A percentile compares a stretch with the other conserved stretches of the same genome.
Conservation (phyloP, 139 green algal species). For the Picochlorum sp. region DNA sequence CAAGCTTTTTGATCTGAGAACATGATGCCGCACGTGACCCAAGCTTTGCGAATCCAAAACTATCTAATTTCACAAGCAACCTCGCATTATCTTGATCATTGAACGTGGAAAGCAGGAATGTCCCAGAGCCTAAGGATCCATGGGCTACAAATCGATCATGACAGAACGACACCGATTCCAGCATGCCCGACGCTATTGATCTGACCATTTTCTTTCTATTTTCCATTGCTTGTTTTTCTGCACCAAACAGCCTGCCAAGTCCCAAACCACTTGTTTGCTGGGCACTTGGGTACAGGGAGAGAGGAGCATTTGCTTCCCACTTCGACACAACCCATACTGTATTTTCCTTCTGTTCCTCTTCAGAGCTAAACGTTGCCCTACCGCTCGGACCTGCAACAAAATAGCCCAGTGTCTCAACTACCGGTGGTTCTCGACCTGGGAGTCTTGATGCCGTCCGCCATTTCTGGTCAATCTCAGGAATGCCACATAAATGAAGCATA, state of each 20-base stretch:
- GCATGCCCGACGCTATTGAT: constrained; percentile 17
- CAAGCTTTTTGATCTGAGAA: too few species aligned
- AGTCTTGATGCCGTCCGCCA: constrained; percentile 26
- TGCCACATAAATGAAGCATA: constrained; percentile 38
- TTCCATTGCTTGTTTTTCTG: neutral
- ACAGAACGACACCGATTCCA: constrained; percentile 45
- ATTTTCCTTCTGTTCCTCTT: constrained; percentile 11
- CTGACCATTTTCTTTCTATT: constrained; percentile 29
- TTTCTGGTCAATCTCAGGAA: constrained; percentile 34
- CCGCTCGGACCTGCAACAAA: constrained; percentile 41
- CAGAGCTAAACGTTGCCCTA: constrained; percentile 1
- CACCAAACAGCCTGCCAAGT: constrained; percentile 22
- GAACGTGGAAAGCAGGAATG: constrained; percentile 47
- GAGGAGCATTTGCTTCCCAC: constrained; percentile 48
- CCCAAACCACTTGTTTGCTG: constrained; percentile 23
- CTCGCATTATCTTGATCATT: constrained; percentile 26
- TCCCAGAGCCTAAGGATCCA: constrained; percentile 51
- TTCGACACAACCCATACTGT: constrained; percentile 65
- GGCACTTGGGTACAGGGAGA: constrained; percentile 38
- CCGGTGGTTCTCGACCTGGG: constrained; percentile 15
- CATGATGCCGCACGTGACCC: neutral
- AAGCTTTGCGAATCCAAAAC: constrained; percentile 55
- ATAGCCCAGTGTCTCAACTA: constrained; percentile 55
- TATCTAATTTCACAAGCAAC: constrained; percentile 67
- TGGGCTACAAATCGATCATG: constrained; percentile 51